Evolutionary conservation across 2,329 filamentous ascomycete species (phyloP).

Genomic region (Lasiodiplodia gonubiensis): DNA sequence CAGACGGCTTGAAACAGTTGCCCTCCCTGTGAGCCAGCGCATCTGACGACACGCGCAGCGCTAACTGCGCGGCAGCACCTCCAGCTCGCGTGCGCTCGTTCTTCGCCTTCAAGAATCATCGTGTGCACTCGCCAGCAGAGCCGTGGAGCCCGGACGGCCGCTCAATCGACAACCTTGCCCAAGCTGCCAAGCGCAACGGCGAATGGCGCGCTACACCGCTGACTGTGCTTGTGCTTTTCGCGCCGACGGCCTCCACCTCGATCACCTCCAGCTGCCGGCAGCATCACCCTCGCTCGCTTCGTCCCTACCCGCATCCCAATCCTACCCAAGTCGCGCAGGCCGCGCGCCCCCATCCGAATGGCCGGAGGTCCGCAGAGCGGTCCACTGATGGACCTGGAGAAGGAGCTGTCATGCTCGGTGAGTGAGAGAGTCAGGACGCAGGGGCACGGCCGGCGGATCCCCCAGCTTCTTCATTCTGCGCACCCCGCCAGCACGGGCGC

Average conservation of each 20-base stretch:
- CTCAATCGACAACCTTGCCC: constrained; percentile 12
- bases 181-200: constrained; percentile 20
- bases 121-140: constrained; percentile 8
- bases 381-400: constrained; percentile 71
- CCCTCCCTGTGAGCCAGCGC: not conserved
- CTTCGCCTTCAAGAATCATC: constrained; percentile 11
- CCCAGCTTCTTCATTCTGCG: constrained; percentile 12
- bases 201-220: constrained; percentile 25
- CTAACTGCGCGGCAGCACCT: not conserved
- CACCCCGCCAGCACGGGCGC: constrained; percentile 10
- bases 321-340: constrained; percentile 10
- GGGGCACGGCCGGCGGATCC: constrained; percentile 24
- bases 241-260: constrained; percentile 4
- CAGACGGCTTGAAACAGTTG: not conserved
- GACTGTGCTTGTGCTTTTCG: constrained; percentile 22
- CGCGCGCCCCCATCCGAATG: constrained; percentile 13
- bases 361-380: constrained; percentile 1
- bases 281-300: not conserved
- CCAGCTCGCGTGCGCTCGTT: constrained; percentile 1
- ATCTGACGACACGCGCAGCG: constrained; percentile 16
- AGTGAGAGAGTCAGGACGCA: constrained; percentile 47
- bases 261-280: constrained; percentile 15
- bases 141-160: constrained; percentile 8
- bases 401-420: constrained; percentile 94
- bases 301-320: not conserved